A percentile compares a stretch with the other conserved stretches of the same genome.
Conservation (phyloP, 169 alveolate genomes). For the Theileria orientalis region DNA sequence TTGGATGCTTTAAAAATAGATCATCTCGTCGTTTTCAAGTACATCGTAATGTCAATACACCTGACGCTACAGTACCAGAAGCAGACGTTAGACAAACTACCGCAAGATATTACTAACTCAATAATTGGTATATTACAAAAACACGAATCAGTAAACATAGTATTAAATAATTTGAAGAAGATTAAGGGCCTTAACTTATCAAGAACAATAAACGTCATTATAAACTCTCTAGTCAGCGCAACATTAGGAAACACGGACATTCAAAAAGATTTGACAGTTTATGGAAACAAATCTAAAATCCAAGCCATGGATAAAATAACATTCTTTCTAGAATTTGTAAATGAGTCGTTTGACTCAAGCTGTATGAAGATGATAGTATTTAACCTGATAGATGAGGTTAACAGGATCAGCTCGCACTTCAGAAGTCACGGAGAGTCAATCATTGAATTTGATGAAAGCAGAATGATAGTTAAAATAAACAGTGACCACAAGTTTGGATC, state of each 20-base stretch:
- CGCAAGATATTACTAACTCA: conserved; percentile 9
- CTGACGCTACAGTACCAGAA: conserved; percentile 45
- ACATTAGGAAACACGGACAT: not conserved
- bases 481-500: not conserved
- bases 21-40: conserved; percentile 15
- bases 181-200: not conserved
- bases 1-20: not conserved
- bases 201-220: too few species aligned
- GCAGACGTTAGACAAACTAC: conserved; percentile 32
- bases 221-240: not conserved
- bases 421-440: conserved; percentile 8
- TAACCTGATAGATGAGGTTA: conserved; percentile 7
- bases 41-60: conserved; percentile 16
- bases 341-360: not conserved
- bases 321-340: not conserved
- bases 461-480: not conserved
- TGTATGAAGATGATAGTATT: not conserved
- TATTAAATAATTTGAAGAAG: too few species aligned
- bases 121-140: conserved; percentile 1
- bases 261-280: too few species aligned
- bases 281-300: not conserved
- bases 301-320: not conserved
- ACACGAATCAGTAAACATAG: not conserved
- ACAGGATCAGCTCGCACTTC: not conserved
- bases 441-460: not conserved